Conservation (phyloP, 345 rosid genomes). For the Chamaenerion angustifolium region DNA sequence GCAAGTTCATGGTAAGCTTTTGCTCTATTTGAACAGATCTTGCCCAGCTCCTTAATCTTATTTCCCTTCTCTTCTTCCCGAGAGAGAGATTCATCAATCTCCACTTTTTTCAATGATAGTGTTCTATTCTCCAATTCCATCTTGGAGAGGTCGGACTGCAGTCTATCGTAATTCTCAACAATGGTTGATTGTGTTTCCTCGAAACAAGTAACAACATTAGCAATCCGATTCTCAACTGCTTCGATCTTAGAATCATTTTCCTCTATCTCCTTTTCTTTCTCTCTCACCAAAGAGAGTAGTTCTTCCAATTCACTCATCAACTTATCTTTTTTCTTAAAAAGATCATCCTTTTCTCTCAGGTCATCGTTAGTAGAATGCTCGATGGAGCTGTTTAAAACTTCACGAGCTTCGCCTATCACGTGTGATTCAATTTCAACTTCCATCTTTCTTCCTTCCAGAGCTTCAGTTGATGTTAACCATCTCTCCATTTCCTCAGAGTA, state of each 20-base stretch:
- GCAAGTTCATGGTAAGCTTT: slow-evolving; percentile 34
- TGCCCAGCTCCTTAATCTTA: slow-evolving; percentile 55
- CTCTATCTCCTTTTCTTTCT: slow-evolving; percentile 54
- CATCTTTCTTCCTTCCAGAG: slow-evolving; percentile 47
- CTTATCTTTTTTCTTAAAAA: slow-evolving; percentile 31
- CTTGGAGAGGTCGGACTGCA: slow-evolving; percentile 34
- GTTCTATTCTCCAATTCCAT: slow-evolving; percentile 35
- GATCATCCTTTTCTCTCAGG: slow-evolving; percentile 34
- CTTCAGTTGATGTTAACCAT: slow-evolving; percentile 53
- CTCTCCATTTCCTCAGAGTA: slow-evolving; percentile 35
- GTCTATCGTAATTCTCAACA: slow-evolving; percentile 24
- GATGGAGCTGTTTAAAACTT: too few relatives aligned
- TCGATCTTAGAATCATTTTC: slow-evolving; percentile 44
- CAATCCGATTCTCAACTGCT: slow-evolving; percentile 46
- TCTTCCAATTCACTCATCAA: slow-evolving; percentile 41
- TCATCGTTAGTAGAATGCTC: slow-evolving; percentile 41
- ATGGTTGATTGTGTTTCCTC: slow-evolving; percentile 40
- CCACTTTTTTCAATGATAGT: slow-evolving; percentile 38
- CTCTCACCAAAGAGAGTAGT: slow-evolving; percentile 53
- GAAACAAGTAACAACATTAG: slow-evolving; percentile 37
- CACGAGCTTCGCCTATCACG: too few relatives aligned
- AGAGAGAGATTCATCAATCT: slow-evolving; percentile 28
- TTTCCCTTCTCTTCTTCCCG: slow-evolving; percentile 42
- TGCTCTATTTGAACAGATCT: slow-evolving; percentile 48
- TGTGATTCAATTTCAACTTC: slow-evolving; percentile 53